These are phyloP conservation scores for Zalerion maritima DNA, from an alignment of 495 filamentous ascomycete genomes.

Conservation along the genomic window DNA sequence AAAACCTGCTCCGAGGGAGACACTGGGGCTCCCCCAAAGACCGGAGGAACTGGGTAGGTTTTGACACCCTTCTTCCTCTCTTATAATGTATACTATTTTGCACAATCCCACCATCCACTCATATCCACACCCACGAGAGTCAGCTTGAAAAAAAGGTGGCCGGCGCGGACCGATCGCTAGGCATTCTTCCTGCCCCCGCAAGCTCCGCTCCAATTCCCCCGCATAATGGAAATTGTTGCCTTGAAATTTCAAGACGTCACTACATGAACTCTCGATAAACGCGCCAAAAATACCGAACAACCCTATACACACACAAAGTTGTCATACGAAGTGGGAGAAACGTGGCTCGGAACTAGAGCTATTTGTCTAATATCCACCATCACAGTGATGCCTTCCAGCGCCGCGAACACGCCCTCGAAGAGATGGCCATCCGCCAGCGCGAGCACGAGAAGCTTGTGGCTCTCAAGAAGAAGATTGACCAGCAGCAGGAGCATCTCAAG, in stretches of 20 bases:
- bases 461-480: constrained; percentile 62
- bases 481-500: constrained; percentile 69
- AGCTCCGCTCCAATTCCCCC: background rate
- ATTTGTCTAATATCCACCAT: constrained; percentile 1
- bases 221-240: background rate
- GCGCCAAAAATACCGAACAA: too few species aligned
- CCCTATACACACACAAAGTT: too few species aligned
- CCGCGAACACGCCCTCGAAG: constrained; percentile 79
- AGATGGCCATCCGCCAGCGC: constrained; percentile 63
- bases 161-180: background rate
- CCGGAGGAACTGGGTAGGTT: constrained; percentile 26
- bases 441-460: constrained; percentile 70
- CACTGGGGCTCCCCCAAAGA: constrained; percentile 44
- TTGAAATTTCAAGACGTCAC: too few species aligned
- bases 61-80: background rate
- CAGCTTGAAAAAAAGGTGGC: too few species aligned
- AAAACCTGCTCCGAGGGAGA: constrained; percentile 53
- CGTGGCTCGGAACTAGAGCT: too few species aligned
- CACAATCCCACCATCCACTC: too few species aligned
- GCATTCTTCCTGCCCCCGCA: background rate
- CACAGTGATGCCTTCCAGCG: constrained; percentile 75
- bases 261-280: too few species aligned
- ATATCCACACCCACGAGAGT: too few species aligned
- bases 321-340: too few species aligned
- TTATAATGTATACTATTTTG: too few species aligned